Percentiles rank a stretch among this genome's conserved stretches.
phyloP scores from a whole-genome alignment of 148 eudicot genomes.

The Persicaria tinctoria region DNA sequence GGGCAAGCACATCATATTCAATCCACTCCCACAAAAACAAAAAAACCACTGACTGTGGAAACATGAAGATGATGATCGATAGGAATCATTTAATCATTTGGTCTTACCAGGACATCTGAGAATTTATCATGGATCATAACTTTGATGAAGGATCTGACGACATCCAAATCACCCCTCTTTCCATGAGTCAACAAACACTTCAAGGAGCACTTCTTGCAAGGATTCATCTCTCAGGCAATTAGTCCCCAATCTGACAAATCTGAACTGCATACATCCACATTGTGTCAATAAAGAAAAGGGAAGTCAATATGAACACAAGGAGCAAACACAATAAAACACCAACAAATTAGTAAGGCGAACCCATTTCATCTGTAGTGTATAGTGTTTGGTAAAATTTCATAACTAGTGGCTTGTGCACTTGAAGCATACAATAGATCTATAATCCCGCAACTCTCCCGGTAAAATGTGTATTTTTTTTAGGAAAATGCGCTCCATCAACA shows the following conservation, averaged over 20 bases:
- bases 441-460: no score
- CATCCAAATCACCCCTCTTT: slow-evolving; percentile 25
- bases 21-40: not conserved
- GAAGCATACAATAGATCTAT: not conserved
- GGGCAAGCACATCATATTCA: not conserved
- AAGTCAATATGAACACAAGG: not conserved
- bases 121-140: slow-evolving; percentile 30
- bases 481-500: no score
- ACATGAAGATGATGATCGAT: not conserved
- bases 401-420: not conserved
- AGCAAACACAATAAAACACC: not conserved
- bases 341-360: not conserved
- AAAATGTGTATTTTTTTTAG: no score
- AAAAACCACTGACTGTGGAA: not conserved
- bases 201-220: slow-evolving; percentile 38
- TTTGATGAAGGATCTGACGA: slow-evolving; percentile 42
- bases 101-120: slow-evolving; percentile 35
- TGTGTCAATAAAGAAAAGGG: not conserved
- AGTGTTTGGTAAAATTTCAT: not conserved
- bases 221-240: not conserved
- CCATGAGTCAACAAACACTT: slow-evolving; percentile 30
- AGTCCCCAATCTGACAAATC: not conserved
- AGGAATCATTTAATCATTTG: not conserved
- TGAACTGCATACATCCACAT: not conserved
- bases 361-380: not conserved